A percentile compares a stretch with the other conserved stretches of the same genome.
These are phyloP conservation scores for Meyerozyma smithsonii DNA, from an alignment of 1,139 yeast genomes.

Conservation along the genomic window DNA sequence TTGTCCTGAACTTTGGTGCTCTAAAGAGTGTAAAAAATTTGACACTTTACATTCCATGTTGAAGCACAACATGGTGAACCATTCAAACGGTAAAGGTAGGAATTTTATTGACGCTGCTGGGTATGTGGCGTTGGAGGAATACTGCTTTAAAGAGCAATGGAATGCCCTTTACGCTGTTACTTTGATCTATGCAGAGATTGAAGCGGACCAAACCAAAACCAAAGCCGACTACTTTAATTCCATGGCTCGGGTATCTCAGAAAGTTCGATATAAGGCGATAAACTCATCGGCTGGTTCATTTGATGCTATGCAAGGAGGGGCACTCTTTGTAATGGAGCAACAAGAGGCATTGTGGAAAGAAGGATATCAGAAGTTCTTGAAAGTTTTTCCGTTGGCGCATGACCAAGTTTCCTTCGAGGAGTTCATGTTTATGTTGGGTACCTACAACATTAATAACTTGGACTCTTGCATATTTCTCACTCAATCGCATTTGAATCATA, in stretches of 20 bases:
- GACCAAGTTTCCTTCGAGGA: slow-evolving; percentile 44
- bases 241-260: slow-evolving; percentile 71
- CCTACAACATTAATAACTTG: slow-evolving; percentile 68
- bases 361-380: slow-evolving; percentile 47
- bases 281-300: slow-evolving; percentile 56
- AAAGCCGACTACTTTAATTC: slow-evolving; percentile 46
- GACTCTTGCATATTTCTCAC: slow-evolving; percentile 58
- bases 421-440: slow-evolving; percentile 60
- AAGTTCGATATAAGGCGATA: slow-evolving; percentile 55
- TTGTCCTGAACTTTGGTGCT: slow-evolving; percentile 74
- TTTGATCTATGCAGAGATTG: slow-evolving; percentile 45
- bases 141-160: slow-evolving; percentile 64
- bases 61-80: slow-evolving; percentile 43
- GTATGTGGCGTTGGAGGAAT: slow-evolving; percentile 55
- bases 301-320: slow-evolving; percentile 47
- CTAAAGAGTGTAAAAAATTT: slow-evolving; percentile 52
- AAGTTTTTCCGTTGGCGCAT: slow-evolving; percentile 42
- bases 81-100: slow-evolving; percentile 21
- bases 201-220: slow-evolving; percentile 42
- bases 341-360: slow-evolving; percentile 58
- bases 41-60: slow-evolving; percentile 54
- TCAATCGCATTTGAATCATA: slow-evolving; percentile 73
- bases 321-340: slow-evolving; percentile 48
- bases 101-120: slow-evolving; percentile 37
- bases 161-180: slow-evolving; percentile 66